A percentile compares a stretch with the other conserved stretches of the same genome.
Conservation (phyloP, 192 early-diverging fungal genomes). For the Obelidium mucronatum region DNA sequence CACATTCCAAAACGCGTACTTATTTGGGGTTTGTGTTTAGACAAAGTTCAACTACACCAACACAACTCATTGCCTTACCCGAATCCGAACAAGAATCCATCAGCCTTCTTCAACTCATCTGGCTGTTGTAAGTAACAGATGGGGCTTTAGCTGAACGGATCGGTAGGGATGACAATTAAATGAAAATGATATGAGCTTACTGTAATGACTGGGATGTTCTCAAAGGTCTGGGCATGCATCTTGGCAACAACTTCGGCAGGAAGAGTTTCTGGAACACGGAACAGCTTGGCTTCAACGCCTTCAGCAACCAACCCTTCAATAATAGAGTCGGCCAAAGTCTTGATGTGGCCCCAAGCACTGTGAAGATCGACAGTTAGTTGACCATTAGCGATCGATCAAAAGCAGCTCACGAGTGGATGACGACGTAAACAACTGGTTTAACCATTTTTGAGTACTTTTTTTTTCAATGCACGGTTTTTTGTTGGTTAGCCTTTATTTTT, state of each 20-base stretch:
- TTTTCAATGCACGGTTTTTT: no score
- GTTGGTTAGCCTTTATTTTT: no score
- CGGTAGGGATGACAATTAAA: background rate
- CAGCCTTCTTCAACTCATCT: constrained; percentile 62
- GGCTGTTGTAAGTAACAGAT: constrained; percentile 25
- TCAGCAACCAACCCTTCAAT: constrained; percentile 69
- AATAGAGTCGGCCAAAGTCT: constrained; percentile 67
- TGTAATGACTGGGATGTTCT: constrained; percentile 62
- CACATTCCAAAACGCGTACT: constrained; percentile 68
- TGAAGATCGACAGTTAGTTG: background rate
- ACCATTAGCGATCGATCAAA: background rate
- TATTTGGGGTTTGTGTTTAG: background rate
- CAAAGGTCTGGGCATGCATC: constrained; percentile 63
- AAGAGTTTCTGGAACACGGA: constrained; percentile 70
- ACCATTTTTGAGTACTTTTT: no score
- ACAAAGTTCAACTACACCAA: background rate
- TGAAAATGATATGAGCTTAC: constrained; percentile 6
- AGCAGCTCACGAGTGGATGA: constrained; percentile 65
- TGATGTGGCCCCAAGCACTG: constrained; percentile 67
- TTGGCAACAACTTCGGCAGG: constrained; percentile 72
- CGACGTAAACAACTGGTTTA: constrained; percentile 66
- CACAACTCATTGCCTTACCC: constrained; percentile 53
- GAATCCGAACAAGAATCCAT: constrained; percentile 76
- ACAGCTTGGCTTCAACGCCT: constrained; percentile 61
- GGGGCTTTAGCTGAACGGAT: background rate